phyloP scores from a whole-genome alignment of 2,329 filamentous ascomycete genomes.

The Penicillium glabrum region DNA sequence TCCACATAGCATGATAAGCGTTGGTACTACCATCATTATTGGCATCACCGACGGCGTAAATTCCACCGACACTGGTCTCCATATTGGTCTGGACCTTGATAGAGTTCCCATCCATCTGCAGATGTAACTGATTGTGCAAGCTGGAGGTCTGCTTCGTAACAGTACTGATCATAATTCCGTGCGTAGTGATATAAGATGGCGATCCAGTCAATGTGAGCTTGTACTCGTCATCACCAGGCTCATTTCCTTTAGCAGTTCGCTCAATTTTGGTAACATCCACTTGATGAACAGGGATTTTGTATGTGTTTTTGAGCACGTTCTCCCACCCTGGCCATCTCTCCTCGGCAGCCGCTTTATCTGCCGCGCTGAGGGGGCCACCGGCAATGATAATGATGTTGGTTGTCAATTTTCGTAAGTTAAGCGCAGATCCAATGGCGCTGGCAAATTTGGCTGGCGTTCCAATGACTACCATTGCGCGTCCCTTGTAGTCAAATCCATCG shows the following conservation, averaged over 20 bases:
- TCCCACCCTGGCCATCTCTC: constrained; percentile 10
- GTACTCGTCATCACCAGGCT: constrained; percentile 6
- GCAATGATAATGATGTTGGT: constrained; percentile 5
- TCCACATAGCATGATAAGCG: constrained; percentile 61
- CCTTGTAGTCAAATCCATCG: constrained; percentile 9
- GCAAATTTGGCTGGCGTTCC: constrained; percentile 1
- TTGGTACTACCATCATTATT: constrained; percentile 63
- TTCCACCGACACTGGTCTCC: constrained; percentile 53
- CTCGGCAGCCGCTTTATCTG: constrained; percentile 4
- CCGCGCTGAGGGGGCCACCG: constrained; percentile 1
- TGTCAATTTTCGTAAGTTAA: constrained; percentile 7
- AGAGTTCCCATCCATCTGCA: constrained; percentile 7
- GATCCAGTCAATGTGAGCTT: not conserved
- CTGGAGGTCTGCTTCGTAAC: constrained; percentile 5
- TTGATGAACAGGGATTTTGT: constrained; percentile 2
- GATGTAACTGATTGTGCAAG: constrained; percentile 5
- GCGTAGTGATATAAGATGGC: not conserved
- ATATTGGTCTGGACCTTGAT: constrained; percentile 24
- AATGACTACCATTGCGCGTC: constrained; percentile 1
- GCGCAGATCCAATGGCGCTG: constrained; percentile 3
- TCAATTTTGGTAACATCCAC: constrained; percentile 7
- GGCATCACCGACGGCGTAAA: constrained; percentile 61
- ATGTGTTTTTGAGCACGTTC: constrained; percentile 3
- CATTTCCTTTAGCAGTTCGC: constrained; percentile 1
- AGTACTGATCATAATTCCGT: constrained; percentile 7